Percentiles rank a stretch among this genome's conserved stretches.
phyloP scores from a whole-genome alignment of 805 yeast genomes.

The Grigorovia yakushimaensis region DNA sequence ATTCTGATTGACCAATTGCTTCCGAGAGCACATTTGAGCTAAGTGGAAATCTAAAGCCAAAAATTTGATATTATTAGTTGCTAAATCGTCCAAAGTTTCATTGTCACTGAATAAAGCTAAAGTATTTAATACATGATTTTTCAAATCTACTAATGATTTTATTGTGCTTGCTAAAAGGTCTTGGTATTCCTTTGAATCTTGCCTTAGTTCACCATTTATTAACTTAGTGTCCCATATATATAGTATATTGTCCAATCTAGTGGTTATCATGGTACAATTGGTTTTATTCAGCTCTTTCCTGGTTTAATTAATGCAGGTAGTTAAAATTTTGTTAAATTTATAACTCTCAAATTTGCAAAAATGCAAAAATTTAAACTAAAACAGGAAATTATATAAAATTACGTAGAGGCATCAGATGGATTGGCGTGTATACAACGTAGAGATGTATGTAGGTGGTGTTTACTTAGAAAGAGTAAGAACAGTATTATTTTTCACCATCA shows the following conservation, averaged over 20 bases:
- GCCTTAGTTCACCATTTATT: conserved; percentile 25
- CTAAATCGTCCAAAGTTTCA: conserved; percentile 61
- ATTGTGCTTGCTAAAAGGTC: conserved; percentile 29
- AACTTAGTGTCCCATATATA: conserved; percentile 10
- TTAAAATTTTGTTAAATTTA: too few relatives aligned
- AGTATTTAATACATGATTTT: conserved; percentile 32
- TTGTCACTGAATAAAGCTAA: conserved; percentile 59
- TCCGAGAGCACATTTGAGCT: conserved; percentile 31
- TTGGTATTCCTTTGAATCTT: conserved; percentile 38
- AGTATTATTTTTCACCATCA: neutral
- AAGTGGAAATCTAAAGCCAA: conserved; percentile 50
- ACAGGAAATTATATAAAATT: neutral
- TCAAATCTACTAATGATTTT: conserved; percentile 36
- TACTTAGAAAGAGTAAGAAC: too few relatives aligned
- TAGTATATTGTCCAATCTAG: neutral
- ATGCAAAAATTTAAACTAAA: conserved; percentile 9
- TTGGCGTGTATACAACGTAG: too few relatives aligned
- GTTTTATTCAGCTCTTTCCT: too few relatives aligned
- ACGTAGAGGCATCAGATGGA: too few relatives aligned
- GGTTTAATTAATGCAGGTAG: too few relatives aligned
- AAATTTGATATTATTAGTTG: conserved; percentile 52
- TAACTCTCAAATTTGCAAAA: too few relatives aligned
- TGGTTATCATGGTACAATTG: conserved; percentile 7
- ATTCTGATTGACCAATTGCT: too few relatives aligned
- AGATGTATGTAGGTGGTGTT: neutral